A percentile compares a stretch with the other conserved stretches of the same genome.
These are phyloP conservation scores for Trametes gibbosa DNA, from an alignment of 768 basidiomycete genomes.

Conservation along the genomic window DNA sequence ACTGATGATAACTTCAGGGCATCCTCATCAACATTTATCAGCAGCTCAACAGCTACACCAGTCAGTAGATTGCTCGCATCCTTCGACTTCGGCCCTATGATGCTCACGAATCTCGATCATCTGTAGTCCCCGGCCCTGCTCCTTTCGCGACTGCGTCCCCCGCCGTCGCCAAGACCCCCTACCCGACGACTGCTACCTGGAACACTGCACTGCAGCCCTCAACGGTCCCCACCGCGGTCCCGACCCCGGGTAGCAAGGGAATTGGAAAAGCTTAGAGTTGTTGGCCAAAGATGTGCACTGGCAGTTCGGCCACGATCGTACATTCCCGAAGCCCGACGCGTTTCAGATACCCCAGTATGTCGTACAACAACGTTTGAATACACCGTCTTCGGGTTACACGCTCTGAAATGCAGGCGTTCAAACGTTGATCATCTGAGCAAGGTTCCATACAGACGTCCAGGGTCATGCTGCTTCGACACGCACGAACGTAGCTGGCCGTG, in stretches of 20 bases:
- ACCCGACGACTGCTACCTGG: constrained; percentile 48
- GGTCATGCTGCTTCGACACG: too few relatives aligned
- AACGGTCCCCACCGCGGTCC: constrained; percentile 40
- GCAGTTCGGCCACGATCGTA: background rate
- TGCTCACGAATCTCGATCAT: background rate
- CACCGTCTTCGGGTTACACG: too few relatives aligned
- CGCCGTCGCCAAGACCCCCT: constrained; percentile 41
- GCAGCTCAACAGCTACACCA: constrained; percentile 38
- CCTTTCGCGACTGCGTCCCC: constrained; percentile 44
- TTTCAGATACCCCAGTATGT: too few relatives aligned
- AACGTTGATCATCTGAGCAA: too few relatives aligned
- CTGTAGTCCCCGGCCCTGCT: constrained; percentile 46
- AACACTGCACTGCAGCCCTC: constrained; percentile 47
- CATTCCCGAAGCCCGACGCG: background rate
- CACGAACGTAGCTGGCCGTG: too few relatives aligned
- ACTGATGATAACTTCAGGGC: constrained; percentile 13
- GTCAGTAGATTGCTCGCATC: constrained; percentile 20
- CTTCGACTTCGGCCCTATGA: background rate
- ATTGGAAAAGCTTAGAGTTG: constrained; percentile 13
- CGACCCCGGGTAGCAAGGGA: constrained; percentile 11
- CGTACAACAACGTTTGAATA: too few relatives aligned
- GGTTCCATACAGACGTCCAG: too few relatives aligned
- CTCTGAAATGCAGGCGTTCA: too few relatives aligned
- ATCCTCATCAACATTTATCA: constrained; percentile 51
- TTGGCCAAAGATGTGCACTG: background rate